Conservation (phyloP, 2,329 filamentous ascomycete species). For the Alternaria sp. region DNA sequence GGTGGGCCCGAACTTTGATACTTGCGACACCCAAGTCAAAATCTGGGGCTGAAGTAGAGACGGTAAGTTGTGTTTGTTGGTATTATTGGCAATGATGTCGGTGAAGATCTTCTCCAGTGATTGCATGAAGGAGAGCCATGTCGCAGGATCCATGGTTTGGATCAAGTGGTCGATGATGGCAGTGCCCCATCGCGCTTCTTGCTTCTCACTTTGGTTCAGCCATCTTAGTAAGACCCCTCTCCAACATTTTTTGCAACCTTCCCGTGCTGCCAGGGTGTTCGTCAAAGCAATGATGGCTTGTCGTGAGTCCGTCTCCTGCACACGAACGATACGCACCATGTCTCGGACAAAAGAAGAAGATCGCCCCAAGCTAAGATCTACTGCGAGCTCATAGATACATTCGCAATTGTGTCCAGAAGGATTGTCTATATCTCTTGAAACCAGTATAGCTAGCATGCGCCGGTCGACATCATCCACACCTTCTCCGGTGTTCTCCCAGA, state of each 20-base stretch:
- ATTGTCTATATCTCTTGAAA: slow-evolving; percentile 8
- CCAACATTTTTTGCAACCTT: slow-evolving; percentile 25
- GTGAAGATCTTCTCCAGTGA: slow-evolving; percentile 27
- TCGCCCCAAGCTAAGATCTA: slow-evolving; percentile 2
- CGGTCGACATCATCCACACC: slow-evolving; percentile 8
- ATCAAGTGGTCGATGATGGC: slow-evolving; percentile 22
- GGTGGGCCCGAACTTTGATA: slow-evolving; percentile 8
- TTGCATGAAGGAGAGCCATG: slow-evolving; percentile 32
- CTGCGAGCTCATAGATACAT: slow-evolving; percentile 28
- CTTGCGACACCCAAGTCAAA: neutral
- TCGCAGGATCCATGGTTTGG: slow-evolving; percentile 20
- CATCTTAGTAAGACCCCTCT: slow-evolving; percentile 25
- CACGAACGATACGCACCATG: slow-evolving; percentile 15
- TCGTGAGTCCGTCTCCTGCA: slow-evolving; percentile 3
- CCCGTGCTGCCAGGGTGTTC: slow-evolving; percentile 16
- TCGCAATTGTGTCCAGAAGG: slow-evolving; percentile 16
- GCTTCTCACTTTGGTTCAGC: slow-evolving; percentile 14
- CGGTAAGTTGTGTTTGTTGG: slow-evolving; percentile 12
- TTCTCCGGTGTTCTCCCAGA: slow-evolving; percentile 25
- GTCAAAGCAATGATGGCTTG: slow-evolving; percentile 23
- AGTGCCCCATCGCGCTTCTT: neutral
- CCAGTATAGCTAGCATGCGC: slow-evolving; percentile 24
- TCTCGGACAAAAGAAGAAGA: slow-evolving; percentile 16
- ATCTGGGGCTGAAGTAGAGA: slow-evolving; percentile 4
- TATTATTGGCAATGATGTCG: slow-evolving; percentile 8